These are phyloP conservation scores for Hygrocybe punicea DNA, from an alignment of 768 basidiomycete genomes.

Conservation along the genomic window DNA sequence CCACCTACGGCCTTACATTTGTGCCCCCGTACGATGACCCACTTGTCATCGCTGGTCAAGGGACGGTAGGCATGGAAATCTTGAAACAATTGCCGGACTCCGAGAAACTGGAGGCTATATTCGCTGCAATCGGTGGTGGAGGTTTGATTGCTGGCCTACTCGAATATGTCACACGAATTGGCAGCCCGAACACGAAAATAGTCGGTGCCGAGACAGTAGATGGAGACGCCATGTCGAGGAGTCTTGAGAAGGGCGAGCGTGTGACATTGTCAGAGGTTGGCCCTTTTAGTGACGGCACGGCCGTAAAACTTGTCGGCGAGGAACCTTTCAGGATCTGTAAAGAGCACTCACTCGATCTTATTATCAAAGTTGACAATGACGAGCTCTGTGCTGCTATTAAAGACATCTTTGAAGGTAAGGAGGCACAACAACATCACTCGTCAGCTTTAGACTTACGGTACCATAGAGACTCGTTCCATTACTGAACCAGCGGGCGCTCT, in stretches of 20 bases:
- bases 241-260: conserved; percentile 75
- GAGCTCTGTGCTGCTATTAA: conserved; percentile 99
- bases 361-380: conserved; percentile 88
- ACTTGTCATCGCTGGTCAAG: conserved; percentile 94
- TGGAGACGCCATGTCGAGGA: conserved; percentile 89
- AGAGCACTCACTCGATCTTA: conserved; percentile 67
- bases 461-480: conserved; percentile 85
- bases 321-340: conserved; percentile 94
- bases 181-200: conserved; percentile 75
- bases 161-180: conserved; percentile 91
- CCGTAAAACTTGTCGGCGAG: conserved; percentile 91
- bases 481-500: conserved; percentile 97
- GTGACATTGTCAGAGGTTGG: conserved; percentile 87
- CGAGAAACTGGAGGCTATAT: conserved; percentile 77
- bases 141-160: conserved; percentile 88
- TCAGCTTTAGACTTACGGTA: conserved; percentile 1
- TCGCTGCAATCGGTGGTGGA: conserved; percentile 91
- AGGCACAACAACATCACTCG: not conserved
- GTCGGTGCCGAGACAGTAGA: conserved; percentile 93
- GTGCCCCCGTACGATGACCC: conserved; percentile 99
- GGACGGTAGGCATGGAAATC: conserved; percentile 92
- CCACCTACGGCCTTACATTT: conserved; percentile 72
- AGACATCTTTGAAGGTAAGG: conserved; percentile 92
- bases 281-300: conserved; percentile 96
- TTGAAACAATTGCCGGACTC: conserved; percentile 81